phyloP scores from a whole-genome alignment of 768 basidiomycete species.

The Phaeotremella skinneri region DNA sequence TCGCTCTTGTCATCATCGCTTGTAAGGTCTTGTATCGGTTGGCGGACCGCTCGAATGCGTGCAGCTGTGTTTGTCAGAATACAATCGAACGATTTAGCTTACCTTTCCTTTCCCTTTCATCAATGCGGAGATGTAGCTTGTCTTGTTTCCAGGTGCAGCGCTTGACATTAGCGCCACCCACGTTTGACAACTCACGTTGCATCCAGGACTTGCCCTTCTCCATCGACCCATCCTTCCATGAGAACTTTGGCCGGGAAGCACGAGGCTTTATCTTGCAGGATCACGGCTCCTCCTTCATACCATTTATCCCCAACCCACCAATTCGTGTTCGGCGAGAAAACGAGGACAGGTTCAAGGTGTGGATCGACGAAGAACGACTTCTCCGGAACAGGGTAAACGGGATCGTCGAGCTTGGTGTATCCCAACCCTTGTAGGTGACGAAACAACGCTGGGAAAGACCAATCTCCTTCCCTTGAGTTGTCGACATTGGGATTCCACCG shows the following conservation, averaged over 20 bases:
- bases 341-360: constrained; percentile 81
- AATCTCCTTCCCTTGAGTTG: constrained; percentile 28
- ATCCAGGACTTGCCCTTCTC: constrained; percentile 66
- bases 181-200: constrained; percentile 60
- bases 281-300: constrained; percentile 76
- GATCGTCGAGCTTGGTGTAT: constrained; percentile 18
- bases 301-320: constrained; percentile 51
- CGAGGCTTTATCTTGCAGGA: constrained; percentile 96
- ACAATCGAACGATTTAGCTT: constrained; percentile 19
- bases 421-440: constrained; percentile 15
- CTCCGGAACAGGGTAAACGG: constrained; percentile 33
- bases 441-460: constrained; percentile 13
- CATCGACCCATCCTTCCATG: constrained; percentile 54
- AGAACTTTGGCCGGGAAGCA: constrained; percentile 91
- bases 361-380: constrained; percentile 65
- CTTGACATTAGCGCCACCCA: constrained; percentile 18
- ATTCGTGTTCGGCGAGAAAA: constrained; percentile 70
- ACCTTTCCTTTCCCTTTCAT: constrained; percentile 82
- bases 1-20: constrained; percentile 78
- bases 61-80: constrained; percentile 54
- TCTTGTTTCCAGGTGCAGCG: constrained; percentile 97
- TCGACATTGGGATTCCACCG: constrained; percentile 49
- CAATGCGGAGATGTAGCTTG: constrained; percentile 84
- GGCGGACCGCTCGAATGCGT: constrained; percentile 83
- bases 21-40: constrained; percentile 78